A percentile compares a stretch with the other conserved stretches of the same genome.
Conservation (phyloP, 371 early-diverging fungal genomes). For the Rhizopus arrhizus region DNA sequence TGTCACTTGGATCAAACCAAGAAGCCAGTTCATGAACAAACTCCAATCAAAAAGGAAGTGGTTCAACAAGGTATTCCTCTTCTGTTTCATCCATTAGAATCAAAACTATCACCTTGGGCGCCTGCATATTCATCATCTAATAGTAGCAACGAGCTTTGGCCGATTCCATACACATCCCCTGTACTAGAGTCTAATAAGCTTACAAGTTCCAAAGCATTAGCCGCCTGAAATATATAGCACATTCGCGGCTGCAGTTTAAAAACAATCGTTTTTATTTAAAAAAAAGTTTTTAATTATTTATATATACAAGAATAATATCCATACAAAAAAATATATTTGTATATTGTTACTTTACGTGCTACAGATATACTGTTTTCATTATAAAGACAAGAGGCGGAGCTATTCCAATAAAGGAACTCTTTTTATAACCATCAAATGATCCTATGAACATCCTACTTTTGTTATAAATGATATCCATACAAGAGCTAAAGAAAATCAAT, state of each 20-base stretch:
- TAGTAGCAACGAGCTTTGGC: background rate
- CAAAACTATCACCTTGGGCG: slow-evolving; percentile 23
- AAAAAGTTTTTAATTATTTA: no score
- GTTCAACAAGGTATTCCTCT: slow-evolving; percentile 11
- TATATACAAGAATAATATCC: no score
- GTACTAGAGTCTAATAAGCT: background rate
- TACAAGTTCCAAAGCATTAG: background rate
- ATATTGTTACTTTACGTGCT: no score
- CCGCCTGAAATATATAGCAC: background rate
- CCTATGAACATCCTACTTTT: no score
- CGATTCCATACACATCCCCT: background rate
- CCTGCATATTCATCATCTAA: slow-evolving; percentile 12
- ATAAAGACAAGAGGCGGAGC: no score
- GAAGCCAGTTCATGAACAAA: background rate
- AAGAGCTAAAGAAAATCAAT: background rate
- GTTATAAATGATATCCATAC: no score
- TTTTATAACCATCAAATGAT: no score
- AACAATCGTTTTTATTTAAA: no score
- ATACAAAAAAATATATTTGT: no score
- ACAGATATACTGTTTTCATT: no score
- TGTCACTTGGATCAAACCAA: slow-evolving; percentile 13
- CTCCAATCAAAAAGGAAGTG: background rate
- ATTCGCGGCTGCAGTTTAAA: background rate
- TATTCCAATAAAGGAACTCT: no score
- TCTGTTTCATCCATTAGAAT: slow-evolving; percentile 2